Evolutionary conservation across 2,329 filamentous ascomycete genomes (phyloP).

Genomic region (Curvularia hawaiiensis): DNA sequence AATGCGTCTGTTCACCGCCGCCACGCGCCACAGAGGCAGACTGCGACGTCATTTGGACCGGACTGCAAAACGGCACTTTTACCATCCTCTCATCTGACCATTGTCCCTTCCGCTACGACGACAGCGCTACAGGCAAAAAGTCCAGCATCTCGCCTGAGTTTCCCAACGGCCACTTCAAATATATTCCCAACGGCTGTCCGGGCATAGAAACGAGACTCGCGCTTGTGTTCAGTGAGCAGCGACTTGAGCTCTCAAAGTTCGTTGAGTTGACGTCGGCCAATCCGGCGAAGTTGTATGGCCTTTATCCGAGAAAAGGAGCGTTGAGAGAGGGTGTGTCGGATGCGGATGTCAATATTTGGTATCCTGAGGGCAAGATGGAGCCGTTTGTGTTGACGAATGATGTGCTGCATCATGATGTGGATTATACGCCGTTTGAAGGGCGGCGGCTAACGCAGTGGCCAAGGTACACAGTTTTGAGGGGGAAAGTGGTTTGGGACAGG

Average conservation of each 20-base stretch:
- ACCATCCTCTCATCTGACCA: constrained; percentile 58
- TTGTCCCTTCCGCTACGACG: constrained; percentile 56
- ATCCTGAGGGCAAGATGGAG: constrained; percentile 46
- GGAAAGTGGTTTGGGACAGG: constrained; percentile 63
- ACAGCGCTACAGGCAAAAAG: constrained; percentile 52
- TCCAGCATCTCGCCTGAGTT: constrained; percentile 53
- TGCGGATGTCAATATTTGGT: constrained; percentile 63
- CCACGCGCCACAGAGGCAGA: constrained; percentile 55
- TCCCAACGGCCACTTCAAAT: constrained; percentile 56
- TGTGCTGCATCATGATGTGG: constrained; percentile 65
- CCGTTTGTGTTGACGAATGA: constrained; percentile 56
- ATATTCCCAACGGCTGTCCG: constrained; percentile 64
- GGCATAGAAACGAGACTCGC: constrained; percentile 63
- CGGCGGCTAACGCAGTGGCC: constrained; percentile 64
- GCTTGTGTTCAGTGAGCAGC: constrained; percentile 49
- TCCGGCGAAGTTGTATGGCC: constrained; percentile 62
- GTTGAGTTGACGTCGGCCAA: constrained; percentile 62
- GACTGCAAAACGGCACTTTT: constrained; percentile 59
- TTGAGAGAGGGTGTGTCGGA: constrained; percentile 57
- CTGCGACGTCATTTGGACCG: constrained; percentile 58
- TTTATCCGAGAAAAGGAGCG: constrained; percentile 58
- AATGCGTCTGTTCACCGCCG: constrained; percentile 61
- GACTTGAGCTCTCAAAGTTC: constrained; percentile 56
- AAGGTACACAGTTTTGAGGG: constrained; percentile 64
- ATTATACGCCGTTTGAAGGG: constrained; percentile 68